Conservation (phyloP, 1,284 basidiomycete genomes). For the Puccinia novopanici region DNA sequence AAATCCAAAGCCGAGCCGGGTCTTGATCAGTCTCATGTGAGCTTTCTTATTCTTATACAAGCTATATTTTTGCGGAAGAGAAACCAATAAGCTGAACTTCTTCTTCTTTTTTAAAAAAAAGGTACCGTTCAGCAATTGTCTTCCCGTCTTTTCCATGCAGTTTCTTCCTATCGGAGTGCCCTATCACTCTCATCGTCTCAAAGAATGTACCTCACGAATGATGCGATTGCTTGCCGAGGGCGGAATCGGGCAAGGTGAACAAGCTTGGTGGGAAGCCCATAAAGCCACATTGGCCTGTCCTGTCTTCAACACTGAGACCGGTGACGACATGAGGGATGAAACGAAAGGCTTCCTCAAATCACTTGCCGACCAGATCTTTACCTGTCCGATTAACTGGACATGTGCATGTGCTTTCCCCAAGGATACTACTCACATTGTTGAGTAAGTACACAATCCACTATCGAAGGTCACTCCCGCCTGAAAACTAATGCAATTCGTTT, state of each 20-base stretch:
- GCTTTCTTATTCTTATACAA: not conserved
- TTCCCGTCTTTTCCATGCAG: slow-evolving; percentile 86
- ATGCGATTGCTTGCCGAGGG: slow-evolving; percentile 64
- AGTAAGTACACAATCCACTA: slow-evolving; percentile 58
- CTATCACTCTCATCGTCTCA: slow-evolving; percentile 86
- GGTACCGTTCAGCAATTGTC: slow-evolving; percentile 86
- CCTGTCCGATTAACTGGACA: slow-evolving; percentile 83
- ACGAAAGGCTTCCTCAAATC: slow-evolving; percentile 53
- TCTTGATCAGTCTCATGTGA: slow-evolving; percentile 81
- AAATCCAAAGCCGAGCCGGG: slow-evolving; percentile 84
- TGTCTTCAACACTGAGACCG: slow-evolving; percentile 89
- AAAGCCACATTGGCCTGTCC: slow-evolving; percentile 74
- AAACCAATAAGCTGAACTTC: not conserved
- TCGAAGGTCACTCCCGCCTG: not conserved
- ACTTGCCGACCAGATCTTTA: slow-evolving; percentile 90
- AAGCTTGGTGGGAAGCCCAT: slow-evolving; percentile 67
- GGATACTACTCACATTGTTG: slow-evolving; percentile 87
- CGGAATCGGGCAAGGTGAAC: slow-evolving; percentile 73
- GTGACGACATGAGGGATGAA: slow-evolving; percentile 73
- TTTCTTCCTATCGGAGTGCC: slow-evolving; percentile 94
- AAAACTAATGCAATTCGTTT: not conserved
- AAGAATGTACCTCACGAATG: slow-evolving; percentile 71
- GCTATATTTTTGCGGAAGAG: not conserved
- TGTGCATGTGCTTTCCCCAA: slow-evolving; percentile 84
- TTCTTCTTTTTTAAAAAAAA: not conserved